Base-by-base conservation (phyloP, 2,329 filamentous ascomycete species). In the Aspergillus piperis region DNA sequence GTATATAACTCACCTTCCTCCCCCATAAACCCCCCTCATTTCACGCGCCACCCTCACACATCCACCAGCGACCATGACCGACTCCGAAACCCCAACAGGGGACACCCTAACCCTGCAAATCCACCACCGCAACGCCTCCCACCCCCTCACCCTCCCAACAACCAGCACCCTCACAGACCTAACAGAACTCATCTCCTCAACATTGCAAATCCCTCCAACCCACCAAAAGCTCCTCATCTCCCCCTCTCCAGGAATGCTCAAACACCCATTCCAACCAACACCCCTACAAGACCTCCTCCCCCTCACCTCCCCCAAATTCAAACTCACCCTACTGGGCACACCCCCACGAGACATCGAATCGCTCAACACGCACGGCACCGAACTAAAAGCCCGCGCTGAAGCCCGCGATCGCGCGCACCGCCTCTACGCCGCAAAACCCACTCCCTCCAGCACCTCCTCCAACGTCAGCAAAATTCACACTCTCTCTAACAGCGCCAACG, bases 401-500 rank as follows among this genome's bases (percentile, higher is more conserved):
- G 66, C 62, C 19, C 65, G 65, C 13, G 62, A 60, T n/a, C 60
- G 61, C 21, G 58, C 56, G 51, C 21, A 57, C 59, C 51, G 41
- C 59, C 19, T 30, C 15, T 57, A 49, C 27, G 60, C 64, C 17
- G 71, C 71, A 8, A 65, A 73, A 57, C 70, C 71, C 58, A 75
- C 71, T 2, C 59, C 74, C 39, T 67, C 69, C 83, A 88, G 64
- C 85, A 85, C 1, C 81, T 96, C 0, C 84, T 86, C 1, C 89
- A 56, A 51, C 58, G 51, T 21, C n/a, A 57, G 62, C 15, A 69
- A 70, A 8, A 63, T 73, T 57, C 69, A 70, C 58, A 74, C 71
- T 1, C 58, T 75, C 27, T 36, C 52, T 2, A 36, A 17, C 44
- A 69, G 64, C 15, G 57, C 69, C 25, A 59, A 63, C 8, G 69